Conservation (phyloP, 176 grass and related monocot genomes). For the Chrysopogon serrulatus region DNA sequence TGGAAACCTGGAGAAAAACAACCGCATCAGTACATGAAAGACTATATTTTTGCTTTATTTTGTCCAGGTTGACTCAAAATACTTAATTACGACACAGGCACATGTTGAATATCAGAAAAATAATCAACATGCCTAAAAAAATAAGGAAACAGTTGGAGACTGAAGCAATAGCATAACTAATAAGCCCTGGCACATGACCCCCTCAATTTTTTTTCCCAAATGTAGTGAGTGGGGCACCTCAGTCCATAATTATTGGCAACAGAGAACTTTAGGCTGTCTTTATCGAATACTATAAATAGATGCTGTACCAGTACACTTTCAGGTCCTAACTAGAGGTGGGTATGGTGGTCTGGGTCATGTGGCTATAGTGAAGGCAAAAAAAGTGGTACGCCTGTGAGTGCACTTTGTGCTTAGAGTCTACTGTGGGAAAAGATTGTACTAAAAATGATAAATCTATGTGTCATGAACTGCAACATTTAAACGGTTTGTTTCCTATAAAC, state of each 20-base stretch:
- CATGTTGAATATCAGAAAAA: constrained; percentile 19
- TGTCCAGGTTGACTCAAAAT: background rate
- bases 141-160: background rate
- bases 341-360: background rate
- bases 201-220: background rate
- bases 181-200: background rate
- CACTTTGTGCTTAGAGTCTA: background rate
- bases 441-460: background rate
- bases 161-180: background rate
- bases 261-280: background rate
- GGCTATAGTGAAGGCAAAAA: background rate
- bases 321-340: background rate
- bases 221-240: background rate
- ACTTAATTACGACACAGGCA: background rate
- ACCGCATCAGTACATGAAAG: constrained; percentile 7
- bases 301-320: background rate
- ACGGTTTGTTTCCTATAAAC: background rate
- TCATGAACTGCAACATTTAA: background rate
- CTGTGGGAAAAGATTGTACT: background rate
- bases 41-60: background rate
- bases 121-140: background rate
- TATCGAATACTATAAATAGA: background rate
- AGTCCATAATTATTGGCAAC: background rate
- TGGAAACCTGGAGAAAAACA: constrained; percentile 73
- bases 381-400: background rate